phyloP scores from a whole-genome alignment of 352 stramenopile species.

The Phytopythium helicoides region DNA sequence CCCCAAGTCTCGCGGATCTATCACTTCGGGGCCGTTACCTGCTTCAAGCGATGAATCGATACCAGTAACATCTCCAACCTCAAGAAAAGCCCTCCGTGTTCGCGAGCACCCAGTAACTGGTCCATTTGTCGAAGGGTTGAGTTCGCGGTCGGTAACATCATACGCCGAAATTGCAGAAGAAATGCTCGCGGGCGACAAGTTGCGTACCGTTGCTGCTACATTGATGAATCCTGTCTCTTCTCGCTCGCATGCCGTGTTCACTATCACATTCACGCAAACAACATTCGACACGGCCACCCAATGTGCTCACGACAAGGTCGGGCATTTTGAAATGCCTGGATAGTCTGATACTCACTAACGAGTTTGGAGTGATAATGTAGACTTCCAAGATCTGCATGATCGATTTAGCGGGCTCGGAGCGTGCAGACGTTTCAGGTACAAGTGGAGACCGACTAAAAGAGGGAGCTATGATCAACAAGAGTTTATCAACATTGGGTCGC shows the following conservation, averaged over 20 bases:
- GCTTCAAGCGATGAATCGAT: slow-evolving; percentile 6
- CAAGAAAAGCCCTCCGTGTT: slow-evolving; percentile 52
- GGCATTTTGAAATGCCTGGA: neutral
- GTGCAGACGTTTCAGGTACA: slow-evolving; percentile 75
- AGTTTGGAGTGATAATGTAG: slow-evolving; percentile 14
- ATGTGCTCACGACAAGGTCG: slow-evolving; percentile 63
- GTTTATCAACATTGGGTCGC: slow-evolving; percentile 83
- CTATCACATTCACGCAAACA: slow-evolving; percentile 90
- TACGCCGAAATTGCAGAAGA: slow-evolving; percentile 82
- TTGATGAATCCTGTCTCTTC: slow-evolving; percentile 97
- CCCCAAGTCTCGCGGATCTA: slow-evolving; percentile 22
- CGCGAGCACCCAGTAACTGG: slow-evolving; percentile 81
- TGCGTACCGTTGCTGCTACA: slow-evolving; percentile 93
- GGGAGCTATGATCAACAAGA: slow-evolving; percentile 92
- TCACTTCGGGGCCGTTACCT: slow-evolving; percentile 21
- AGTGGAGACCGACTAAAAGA: slow-evolving; percentile 89
- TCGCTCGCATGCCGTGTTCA: slow-evolving; percentile 97
- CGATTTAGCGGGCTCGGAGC: slow-evolving; percentile 80
- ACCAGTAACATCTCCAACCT: neutral
- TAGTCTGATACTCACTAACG: neutral
- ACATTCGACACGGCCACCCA: slow-evolving; percentile 60
- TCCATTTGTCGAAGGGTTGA: slow-evolving; percentile 83
- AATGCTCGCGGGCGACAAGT: slow-evolving; percentile 90
- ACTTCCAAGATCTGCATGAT: slow-evolving; percentile 88
- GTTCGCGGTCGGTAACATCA: slow-evolving; percentile 55